A percentile compares a stretch with the other conserved stretches of the same genome.
Evolutionary conservation across 2,329 filamentous ascomycete genomes (phyloP).

Genomic region (Monilinia fructicola): DNA sequence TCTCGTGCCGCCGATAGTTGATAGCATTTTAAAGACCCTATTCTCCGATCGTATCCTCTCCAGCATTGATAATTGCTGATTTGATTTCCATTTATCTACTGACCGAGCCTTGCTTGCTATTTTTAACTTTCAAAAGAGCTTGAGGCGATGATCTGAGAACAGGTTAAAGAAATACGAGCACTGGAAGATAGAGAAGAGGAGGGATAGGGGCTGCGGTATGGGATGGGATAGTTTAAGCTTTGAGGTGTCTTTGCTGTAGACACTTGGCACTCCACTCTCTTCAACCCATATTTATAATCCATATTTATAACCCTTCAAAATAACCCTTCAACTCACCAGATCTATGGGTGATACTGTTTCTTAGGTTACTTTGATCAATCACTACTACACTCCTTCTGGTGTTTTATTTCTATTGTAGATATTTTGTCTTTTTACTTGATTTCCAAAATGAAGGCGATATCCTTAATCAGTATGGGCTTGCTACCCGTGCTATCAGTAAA

Average conservation of each 20-base stretch:
- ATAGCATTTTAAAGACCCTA: too few relatives aligned
- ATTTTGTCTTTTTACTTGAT: neutral
- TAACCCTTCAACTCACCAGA: neutral
- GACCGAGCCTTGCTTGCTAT: neutral
- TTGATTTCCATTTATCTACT: neutral
- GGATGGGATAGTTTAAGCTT: neutral
- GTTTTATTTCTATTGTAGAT: neutral
- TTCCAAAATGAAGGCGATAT: neutral
- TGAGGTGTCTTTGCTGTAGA: neutral
- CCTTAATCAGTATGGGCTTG: neutral
- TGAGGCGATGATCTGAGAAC: neutral
- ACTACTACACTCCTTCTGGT: neutral
- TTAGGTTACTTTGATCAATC: neutral
- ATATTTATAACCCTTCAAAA: neutral
- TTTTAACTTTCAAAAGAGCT: neutral
- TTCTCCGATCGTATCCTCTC: too few relatives aligned
- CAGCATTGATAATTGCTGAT: too few relatives aligned
- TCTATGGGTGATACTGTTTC: neutral
- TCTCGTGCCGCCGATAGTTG: too few relatives aligned
- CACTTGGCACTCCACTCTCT: neutral
- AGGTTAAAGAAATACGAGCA: too few relatives aligned
- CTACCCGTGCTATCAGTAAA: slow-evolving; percentile 4
- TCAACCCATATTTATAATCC: neutral
- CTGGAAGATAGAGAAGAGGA: neutral
- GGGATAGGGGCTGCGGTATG: neutral